Percentiles rank a stretch among this genome's conserved stretches.
These are phyloP conservation scores for Pestalotiopsis sp. DNA, from an alignment of 2,329 filamentous ascomycete genomes.

Conservation along the genomic window DNA sequence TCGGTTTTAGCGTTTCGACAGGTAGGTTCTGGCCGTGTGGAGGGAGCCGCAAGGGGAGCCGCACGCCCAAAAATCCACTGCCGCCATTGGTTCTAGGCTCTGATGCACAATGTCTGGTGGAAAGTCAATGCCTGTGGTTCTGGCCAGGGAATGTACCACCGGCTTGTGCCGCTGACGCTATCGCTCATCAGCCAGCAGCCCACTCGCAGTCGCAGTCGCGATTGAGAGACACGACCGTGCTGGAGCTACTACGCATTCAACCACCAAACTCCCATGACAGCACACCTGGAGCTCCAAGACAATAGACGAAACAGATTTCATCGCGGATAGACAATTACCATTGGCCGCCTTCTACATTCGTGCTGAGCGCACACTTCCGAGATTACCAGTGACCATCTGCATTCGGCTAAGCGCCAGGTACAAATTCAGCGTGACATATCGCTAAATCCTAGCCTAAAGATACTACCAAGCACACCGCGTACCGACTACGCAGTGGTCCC, in stretches of 20 bases:
- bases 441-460: neutral
- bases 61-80: neutral
- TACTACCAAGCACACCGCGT: neutral
- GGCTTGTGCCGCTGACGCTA: neutral
- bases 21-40: neutral
- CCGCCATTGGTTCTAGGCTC: neutral
- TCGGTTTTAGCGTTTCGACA: neutral
- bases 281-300: neutral
- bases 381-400: slow-evolving; percentile 15
- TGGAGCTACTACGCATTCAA: neutral
- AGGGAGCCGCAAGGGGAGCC: neutral
- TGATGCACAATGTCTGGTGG: neutral
- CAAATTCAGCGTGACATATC: slow-evolving; percentile 6
- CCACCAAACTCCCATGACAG: neutral
- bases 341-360: slow-evolving; percentile 9
- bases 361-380: neutral
- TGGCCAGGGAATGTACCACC: neutral
- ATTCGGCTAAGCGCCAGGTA: slow-evolving; percentile 28
- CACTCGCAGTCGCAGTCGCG: neutral
- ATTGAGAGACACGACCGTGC: neutral
- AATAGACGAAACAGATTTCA: neutral
- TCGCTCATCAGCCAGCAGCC: neutral
- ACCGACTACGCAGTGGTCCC: neutral
- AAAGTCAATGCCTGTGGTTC: neutral
- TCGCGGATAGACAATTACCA: neutral